Percentiles rank a stretch among this genome's conserved stretches.
Conservation (phyloP, 306 rosid species). For the Vigna unguiculata region DNA sequence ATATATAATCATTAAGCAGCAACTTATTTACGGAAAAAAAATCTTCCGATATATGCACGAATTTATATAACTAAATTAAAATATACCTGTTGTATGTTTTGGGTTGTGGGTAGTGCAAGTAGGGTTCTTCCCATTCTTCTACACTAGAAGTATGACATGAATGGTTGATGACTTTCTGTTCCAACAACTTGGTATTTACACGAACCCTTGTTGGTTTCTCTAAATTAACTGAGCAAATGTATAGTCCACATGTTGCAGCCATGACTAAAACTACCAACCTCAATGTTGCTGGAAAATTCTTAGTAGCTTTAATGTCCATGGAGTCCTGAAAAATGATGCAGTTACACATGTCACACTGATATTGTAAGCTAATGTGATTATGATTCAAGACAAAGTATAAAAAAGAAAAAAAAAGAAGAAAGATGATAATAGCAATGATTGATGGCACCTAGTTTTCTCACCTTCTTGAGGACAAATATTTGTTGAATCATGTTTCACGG, state of each 20-base stretch:
- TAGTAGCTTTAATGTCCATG: conserved; percentile 51
- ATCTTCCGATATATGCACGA: neutral
- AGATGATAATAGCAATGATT: neutral
- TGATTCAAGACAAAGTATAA: neutral
- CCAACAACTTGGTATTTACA: conserved; percentile 46
- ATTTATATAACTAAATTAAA: neutral
- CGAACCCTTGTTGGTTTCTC: conserved; percentile 46
- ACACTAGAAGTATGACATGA: conserved; percentile 48
- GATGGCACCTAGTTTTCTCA: conserved; percentile 3
- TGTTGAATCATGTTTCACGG: conserved; percentile 37
- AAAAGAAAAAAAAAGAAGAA: neutral
- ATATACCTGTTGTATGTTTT: conserved; percentile 58
- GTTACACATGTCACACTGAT: conserved; percentile 6
- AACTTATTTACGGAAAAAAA: too few relatives aligned
- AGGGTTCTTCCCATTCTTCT: conserved; percentile 54
- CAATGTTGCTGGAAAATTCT: conserved; percentile 57
- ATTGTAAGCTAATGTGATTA: neutral
- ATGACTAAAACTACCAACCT: conserved; percentile 57
- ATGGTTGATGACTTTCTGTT: conserved; percentile 30
- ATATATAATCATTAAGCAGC: too few relatives aligned
- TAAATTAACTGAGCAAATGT: conserved; percentile 51
- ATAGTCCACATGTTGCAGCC: conserved; percentile 57
- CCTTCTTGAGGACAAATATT: conserved; percentile 41
- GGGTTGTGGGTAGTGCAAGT: conserved; percentile 71
- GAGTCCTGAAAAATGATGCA: conserved; percentile 53